A percentile compares a stretch with the other conserved stretches of the same genome.
Conservation (phyloP, 202 grass and related monocot species). For the Elaeis oleifera region DNA sequence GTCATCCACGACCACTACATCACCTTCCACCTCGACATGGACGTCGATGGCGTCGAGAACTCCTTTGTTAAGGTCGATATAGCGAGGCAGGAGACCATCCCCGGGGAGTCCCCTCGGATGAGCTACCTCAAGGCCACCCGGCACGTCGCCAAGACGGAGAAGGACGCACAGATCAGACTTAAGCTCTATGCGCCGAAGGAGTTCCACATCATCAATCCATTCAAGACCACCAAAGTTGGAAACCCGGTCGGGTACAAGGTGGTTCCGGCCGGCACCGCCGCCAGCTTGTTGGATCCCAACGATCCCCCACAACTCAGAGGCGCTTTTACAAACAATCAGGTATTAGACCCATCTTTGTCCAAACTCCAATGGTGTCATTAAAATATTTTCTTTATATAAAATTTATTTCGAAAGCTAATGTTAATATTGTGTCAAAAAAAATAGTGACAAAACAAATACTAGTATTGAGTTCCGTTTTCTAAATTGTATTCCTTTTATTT, state of each 20-base stretch:
- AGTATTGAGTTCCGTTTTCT: no score
- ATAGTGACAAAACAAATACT: no score
- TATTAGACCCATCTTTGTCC: neutral
- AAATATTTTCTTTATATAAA: no score
- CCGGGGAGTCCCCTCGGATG: conserved; percentile 43
- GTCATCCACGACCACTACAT: conserved; percentile 87
- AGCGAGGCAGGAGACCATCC: conserved; percentile 35
- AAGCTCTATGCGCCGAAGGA: conserved; percentile 57
- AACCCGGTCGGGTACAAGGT: conserved; percentile 80
- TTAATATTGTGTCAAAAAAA: no score
- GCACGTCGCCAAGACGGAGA: conserved; percentile 44
- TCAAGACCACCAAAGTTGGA: conserved; percentile 51
- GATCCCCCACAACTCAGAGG: conserved; percentile 71
- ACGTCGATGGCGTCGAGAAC: conserved; percentile 64
- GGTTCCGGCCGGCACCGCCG: conserved; percentile 59
- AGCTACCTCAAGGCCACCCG: conserved; percentile 74
- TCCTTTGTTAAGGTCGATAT: conserved; percentile 67
- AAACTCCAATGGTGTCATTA: neutral
- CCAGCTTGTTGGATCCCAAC: conserved; percentile 47
- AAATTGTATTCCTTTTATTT: neutral
- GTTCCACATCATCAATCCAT: conserved; percentile 63
- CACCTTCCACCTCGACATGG: conserved; percentile 85
- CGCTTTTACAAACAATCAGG: conserved; percentile 93
- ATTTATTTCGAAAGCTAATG: no score
- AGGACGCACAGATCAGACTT: conserved; percentile 46